Conservation (phyloP, 1,284 basidiomycete genomes). For the Papiliotrema flavescens region DNA sequence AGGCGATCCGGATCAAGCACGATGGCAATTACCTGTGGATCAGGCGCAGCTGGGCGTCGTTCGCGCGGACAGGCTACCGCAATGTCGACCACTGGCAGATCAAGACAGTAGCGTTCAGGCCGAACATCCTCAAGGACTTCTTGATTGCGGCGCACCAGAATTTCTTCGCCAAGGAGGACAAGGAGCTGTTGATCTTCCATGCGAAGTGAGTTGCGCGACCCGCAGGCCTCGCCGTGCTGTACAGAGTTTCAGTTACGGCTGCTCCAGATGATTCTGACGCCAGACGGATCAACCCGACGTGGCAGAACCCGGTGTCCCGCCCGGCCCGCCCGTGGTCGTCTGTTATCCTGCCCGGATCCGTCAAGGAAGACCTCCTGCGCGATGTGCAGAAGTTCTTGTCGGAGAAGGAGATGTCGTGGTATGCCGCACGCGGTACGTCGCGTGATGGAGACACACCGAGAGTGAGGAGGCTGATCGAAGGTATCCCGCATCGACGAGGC, state of each 20-base stretch:
- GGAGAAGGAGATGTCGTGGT: slow-evolving; percentile 25
- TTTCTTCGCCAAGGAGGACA: slow-evolving; percentile 18
- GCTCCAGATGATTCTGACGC: no score
- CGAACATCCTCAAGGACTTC: slow-evolving; percentile 17
- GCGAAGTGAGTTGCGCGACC: slow-evolving; percentile 11
- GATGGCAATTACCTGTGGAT: no score
- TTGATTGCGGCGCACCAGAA: slow-evolving; percentile 17
- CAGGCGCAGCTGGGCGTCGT: no score
- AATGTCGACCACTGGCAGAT: no score
- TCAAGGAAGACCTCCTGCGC: slow-evolving; percentile 23
- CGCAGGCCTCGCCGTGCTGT: no score
- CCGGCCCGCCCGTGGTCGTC: slow-evolving; percentile 28
- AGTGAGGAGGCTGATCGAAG: no score
- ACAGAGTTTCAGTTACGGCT: no score
- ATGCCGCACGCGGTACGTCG: slow-evolving; percentile 17
- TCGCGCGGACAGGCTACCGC: no score
- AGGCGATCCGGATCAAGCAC: no score
- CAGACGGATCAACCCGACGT: slow-evolving; percentile 18
- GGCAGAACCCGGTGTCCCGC: slow-evolving; percentile 21
- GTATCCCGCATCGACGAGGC: slow-evolving; percentile 33
- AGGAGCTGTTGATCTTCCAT: slow-evolving; percentile 29
- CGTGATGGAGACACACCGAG: no score
- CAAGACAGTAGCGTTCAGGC: slow-evolving; percentile 11
- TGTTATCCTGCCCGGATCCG: slow-evolving; percentile 21
- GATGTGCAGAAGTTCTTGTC: slow-evolving; percentile 29